phyloP scores from a whole-genome alignment of 1,284 basidiomycete genomes.

The Vanrija humicola region DNA sequence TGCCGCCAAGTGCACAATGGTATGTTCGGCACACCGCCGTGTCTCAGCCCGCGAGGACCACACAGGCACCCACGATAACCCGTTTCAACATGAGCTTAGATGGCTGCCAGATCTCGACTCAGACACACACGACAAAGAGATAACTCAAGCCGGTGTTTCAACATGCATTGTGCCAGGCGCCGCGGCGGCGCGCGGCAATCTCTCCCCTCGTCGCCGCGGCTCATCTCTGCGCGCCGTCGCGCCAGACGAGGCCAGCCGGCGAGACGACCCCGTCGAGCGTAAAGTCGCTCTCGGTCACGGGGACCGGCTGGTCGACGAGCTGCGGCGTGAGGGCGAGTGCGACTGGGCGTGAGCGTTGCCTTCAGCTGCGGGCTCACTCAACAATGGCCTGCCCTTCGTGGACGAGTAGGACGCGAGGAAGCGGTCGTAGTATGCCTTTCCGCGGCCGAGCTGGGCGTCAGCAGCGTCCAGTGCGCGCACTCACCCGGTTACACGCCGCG shows the following conservation, averaged over 20 bases:
- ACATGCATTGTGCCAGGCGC: neutral
- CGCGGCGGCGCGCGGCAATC: neutral
- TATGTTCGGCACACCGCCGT: too few relatives aligned
- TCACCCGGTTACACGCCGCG: constrained; percentile 38
- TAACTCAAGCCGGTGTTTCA: too few relatives aligned
- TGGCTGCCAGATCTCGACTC: too few relatives aligned
- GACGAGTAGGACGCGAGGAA: constrained; percentile 37
- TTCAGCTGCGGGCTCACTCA: constrained; percentile 24
- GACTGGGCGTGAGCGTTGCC: constrained; percentile 23
- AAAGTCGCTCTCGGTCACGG: constrained; percentile 36
- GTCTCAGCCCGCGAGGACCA: too few relatives aligned
- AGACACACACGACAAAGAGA: too few relatives aligned
- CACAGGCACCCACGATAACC: too few relatives aligned
- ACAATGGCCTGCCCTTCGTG: constrained; percentile 24
- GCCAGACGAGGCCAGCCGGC: constrained; percentile 31
- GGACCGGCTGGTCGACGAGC: constrained; percentile 31
- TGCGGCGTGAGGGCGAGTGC: constrained; percentile 43
- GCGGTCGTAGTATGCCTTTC: constrained; percentile 48
- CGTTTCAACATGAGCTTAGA: neutral
- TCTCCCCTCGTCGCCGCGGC: too few relatives aligned
- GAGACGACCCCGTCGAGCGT: constrained; percentile 39
- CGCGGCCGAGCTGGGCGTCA: constrained; percentile 42
- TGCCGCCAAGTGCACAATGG: too few relatives aligned
- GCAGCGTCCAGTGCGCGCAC: constrained; percentile 3
- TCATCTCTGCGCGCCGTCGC: constrained; percentile 12